A percentile compares a stretch with the other conserved stretches of the same genome.
These are phyloP conservation scores for Camellia oleifera DNA, from an alignment of 179 eudicot genomes.

Conservation along the genomic window DNA sequence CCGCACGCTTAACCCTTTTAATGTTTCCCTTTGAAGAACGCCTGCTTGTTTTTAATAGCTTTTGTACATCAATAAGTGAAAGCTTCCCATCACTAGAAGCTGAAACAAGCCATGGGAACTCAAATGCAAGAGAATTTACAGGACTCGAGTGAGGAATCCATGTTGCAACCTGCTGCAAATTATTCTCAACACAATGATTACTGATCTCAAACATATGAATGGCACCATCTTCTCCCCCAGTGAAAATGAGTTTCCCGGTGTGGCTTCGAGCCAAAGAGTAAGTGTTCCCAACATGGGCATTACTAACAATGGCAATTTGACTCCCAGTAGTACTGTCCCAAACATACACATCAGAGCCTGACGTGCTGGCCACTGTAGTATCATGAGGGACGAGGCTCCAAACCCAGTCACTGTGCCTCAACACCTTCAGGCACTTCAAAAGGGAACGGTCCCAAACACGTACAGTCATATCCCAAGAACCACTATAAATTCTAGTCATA, in stretches of 20 bases:
- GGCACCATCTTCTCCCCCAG: slow-evolving; percentile 94
- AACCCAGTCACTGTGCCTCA: slow-evolving; percentile 93
- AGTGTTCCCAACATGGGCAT: slow-evolving; percentile 62
- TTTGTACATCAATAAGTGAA: slow-evolving; percentile 80
- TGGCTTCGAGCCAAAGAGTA: slow-evolving; percentile 79
- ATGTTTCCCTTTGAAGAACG: slow-evolving; percentile 30
- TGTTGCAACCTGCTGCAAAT: slow-evolving; percentile 51
- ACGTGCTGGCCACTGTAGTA: slow-evolving; percentile 56
- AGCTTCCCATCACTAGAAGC: slow-evolving; percentile 87
- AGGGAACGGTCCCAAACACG: slow-evolving; percentile 82
- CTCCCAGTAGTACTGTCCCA: slow-evolving; percentile 65
- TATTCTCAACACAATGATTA: slow-evolving; percentile 22
- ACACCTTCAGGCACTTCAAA: slow-evolving; percentile 54
- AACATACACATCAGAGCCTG: slow-evolving; percentile 79
- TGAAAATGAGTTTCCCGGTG: slow-evolving; percentile 83
- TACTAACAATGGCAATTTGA: slow-evolving; percentile 38
- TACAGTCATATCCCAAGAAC: slow-evolving; percentile 97
- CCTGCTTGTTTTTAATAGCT: slow-evolving; percentile 52
- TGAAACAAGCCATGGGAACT: slow-evolving; percentile 98
- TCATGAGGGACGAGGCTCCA: slow-evolving; percentile 84
- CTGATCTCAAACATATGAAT: slow-evolving; percentile 83
- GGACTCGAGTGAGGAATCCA: slow-evolving; percentile 88
- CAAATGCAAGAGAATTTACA: slow-evolving; percentile 82
- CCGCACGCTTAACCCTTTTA: slow-evolving; percentile 21
- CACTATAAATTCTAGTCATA: slow-evolving; percentile 71